A percentile compares a stretch with the other conserved stretches of the same genome.
phyloP scores from a whole-genome alignment of 495 filamentous ascomycete species.

The Tetracladium marchalianum region DNA sequence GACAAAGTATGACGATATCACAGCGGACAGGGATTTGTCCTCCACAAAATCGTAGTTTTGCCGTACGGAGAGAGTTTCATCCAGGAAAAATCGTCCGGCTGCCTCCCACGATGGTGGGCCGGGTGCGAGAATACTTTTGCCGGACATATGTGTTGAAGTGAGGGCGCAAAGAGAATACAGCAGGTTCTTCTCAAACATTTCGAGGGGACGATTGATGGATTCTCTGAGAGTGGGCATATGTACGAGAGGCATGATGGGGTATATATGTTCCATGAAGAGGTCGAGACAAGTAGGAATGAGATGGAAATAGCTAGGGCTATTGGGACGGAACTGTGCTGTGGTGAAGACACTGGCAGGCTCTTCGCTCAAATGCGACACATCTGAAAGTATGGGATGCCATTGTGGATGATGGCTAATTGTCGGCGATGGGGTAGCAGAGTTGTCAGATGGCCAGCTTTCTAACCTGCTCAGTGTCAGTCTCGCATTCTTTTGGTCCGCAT shows the following conservation, averaged over 20 bases:
- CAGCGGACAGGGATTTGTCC: slow-evolving; percentile 20
- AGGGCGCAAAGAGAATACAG: slow-evolving; percentile 26
- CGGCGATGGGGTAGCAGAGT: slow-evolving; percentile 3
- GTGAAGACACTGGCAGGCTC: slow-evolving; percentile 21
- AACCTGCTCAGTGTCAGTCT: slow-evolving; percentile 4
- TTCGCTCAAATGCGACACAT: slow-evolving; percentile 8
- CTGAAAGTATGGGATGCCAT: slow-evolving; percentile 16
- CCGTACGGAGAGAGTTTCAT: slow-evolving; percentile 23
- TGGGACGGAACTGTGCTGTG: slow-evolving; percentile 20
- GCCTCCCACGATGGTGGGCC: slow-evolving; percentile 25
- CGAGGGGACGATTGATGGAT: slow-evolving; percentile 13
- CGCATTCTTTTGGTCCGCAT: no score
- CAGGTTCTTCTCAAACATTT: slow-evolving; percentile 24
- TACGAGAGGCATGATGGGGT: slow-evolving; percentile 31
- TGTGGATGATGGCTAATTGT: slow-evolving; percentile 3
- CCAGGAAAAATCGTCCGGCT: slow-evolving; percentile 25
- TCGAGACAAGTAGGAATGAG: slow-evolving; percentile 26
- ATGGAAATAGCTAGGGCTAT: slow-evolving; percentile 19
- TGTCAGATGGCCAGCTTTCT: slow-evolving; percentile 15
- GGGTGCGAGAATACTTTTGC: slow-evolving; percentile 16
- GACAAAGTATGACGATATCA: slow-evolving; percentile 27
- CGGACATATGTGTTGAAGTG: slow-evolving; percentile 26
- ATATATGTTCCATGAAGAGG: slow-evolving; percentile 31
- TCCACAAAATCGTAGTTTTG: slow-evolving; percentile 27
- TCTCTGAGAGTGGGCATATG: slow-evolving; percentile 21